These are phyloP conservation scores for Tripidium arundinaceum DNA, from an alignment of 202 grass and related monocot genomes.

Conservation along the genomic window DNA sequence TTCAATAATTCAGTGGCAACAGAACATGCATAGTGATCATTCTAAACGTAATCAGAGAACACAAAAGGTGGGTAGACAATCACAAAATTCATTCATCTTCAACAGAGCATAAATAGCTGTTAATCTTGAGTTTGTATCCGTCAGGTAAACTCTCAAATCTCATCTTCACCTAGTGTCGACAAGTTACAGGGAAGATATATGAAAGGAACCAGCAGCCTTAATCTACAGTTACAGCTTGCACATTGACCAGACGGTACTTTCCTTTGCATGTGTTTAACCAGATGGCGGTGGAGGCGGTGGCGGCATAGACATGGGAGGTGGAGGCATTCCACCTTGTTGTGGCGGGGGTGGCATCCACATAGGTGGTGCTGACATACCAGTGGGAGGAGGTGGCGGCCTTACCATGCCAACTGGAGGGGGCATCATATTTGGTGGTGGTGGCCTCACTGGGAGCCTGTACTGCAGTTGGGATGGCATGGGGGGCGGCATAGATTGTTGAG, in stretches of 20 bases:
- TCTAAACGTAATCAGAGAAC: background rate
- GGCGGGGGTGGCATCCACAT: constrained; percentile 63
- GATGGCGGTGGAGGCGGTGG: constrained; percentile 43
- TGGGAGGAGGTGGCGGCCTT: constrained; percentile 46
- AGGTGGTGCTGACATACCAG: constrained; percentile 41
- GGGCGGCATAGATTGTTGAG: constrained; percentile 33
- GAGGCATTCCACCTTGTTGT: constrained; percentile 56
- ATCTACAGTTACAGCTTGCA: constrained; percentile 27
- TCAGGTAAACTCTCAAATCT: background rate
- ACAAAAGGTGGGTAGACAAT: background rate
- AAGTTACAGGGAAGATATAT: constrained; percentile 25
- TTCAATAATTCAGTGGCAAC: background rate
- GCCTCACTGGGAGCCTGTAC: constrained; percentile 50
- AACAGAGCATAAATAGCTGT: constrained; percentile 2
- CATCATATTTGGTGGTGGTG: constrained; percentile 46
- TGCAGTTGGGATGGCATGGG: constrained; percentile 45
- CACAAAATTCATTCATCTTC: constrained; percentile 34
- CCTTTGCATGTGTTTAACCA: constrained; percentile 18
- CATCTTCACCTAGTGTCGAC: background rate
- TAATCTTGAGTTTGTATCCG: constrained; percentile 4
- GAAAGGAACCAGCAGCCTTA: constrained; percentile 24
- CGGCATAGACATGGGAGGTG: constrained; percentile 45
- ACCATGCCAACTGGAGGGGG: constrained; percentile 48
- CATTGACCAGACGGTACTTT: background rate
- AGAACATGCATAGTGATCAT: background rate